Evolutionary conservation across 1,139 yeast species (phyloP), one percentile per base, ranked within the genome.

Genomic region (Meyerozyma elateridarum): DNA sequence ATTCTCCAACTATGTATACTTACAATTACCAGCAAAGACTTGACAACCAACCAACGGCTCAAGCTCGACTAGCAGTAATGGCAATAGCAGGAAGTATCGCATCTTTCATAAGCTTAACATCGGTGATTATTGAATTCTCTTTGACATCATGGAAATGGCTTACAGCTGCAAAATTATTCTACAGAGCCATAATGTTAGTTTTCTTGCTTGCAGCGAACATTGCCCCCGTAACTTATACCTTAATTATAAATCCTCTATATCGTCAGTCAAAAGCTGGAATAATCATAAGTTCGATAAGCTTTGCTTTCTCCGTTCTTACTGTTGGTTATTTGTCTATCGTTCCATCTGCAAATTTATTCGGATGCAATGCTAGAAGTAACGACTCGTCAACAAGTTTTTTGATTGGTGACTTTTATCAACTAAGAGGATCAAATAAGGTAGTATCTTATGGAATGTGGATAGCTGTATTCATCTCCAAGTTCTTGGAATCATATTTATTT

Each of bases 101-200:
- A 2, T 51, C 66, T 4, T 24, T 65, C 1, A 63, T 76, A 25
- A 64, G 71, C 36, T 34, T 76, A 4, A 2, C 61, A 5, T 64
- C 79, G 2, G 49, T 69, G 0, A 1, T 66, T 1, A 55, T 67
- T 18, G 84, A 78, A 42, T 49, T 54, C 4, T 24, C 54, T 0
- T 75, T 73, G 45, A 71, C 76, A 27, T 82, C 83, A 2, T 54
- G 81, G 41, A 60, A 53, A 33, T 76, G 74, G 70, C 63, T 74
- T 0, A 82, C 0, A 68, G 79, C 4, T 68, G 61, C 31, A 69
- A 77, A 0, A 39, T 64, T 3, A 33, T 57, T 3, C 54, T 48
- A 32, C 61, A 78, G 33, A 32, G 72, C 2, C 6, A 54, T 1
- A 64, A 61, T 37, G 41, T 57, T 2, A 38, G 52, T 0, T 71